Evolutionary conservation across 2,329 filamentous ascomycete genomes (phyloP).

Genomic region (Penicillium sp.): DNA sequence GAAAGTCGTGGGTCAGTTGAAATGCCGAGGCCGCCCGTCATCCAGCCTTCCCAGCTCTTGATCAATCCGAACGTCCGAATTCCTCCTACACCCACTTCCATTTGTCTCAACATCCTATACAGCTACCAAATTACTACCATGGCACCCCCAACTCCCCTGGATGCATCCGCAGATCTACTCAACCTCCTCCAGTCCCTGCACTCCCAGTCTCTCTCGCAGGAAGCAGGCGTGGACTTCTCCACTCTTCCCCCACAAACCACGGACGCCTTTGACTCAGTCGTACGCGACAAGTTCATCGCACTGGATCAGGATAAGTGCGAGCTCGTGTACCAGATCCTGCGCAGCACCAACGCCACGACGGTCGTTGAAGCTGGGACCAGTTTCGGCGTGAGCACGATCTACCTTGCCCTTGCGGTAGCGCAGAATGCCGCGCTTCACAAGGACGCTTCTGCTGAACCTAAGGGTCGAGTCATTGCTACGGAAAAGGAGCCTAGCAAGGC

Average conservation of each 20-base stretch:
- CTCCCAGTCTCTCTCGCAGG: conserved; percentile 32
- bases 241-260: conserved; percentile 21
- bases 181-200: conserved; percentile 34
- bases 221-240: conserved; percentile 22
- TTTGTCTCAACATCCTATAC: not conserved
- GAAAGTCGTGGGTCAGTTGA: not conserved
- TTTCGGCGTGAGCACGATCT: conserved; percentile 62
- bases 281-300: conserved; percentile 59
- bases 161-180: conserved; percentile 15
- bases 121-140: conserved; percentile 8
- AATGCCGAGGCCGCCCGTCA: too few species aligned
- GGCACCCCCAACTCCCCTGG: conserved; percentile 14
- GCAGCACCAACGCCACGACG: conserved; percentile 49
- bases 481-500: conserved; percentile 60
- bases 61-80: too few species aligned
- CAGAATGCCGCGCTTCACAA: conserved; percentile 40
- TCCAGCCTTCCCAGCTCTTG: too few species aligned
- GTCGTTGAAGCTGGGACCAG: conserved; percentile 61
- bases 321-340: conserved; percentile 55
- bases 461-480: conserved; percentile 58
- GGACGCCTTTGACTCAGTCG: conserved; percentile 37
- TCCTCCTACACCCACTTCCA: too few species aligned
- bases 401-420: conserved; percentile 57
- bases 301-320: conserved; percentile 59
- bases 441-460: not conserved